Evolutionary conservation across 1,284 basidiomycete genomes (phyloP).

Genomic region (Sporisorium exsertum): DNA sequence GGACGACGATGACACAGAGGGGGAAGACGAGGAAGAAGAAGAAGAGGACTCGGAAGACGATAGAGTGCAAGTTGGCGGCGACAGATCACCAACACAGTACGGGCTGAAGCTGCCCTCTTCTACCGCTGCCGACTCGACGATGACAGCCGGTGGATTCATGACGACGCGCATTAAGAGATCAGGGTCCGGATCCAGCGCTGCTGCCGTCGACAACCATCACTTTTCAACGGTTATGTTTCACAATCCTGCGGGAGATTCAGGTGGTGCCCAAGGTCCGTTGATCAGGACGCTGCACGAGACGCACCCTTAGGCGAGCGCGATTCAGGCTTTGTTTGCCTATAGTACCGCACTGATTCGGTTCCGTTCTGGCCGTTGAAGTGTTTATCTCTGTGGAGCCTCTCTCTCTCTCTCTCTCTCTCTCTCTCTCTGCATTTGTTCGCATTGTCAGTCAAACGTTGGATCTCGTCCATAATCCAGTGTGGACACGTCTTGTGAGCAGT

Average conservation of each 20-base stretch:
- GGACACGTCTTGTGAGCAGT: too few relatives aligned
- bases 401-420: too few relatives aligned
- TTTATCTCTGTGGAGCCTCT: too few relatives aligned
- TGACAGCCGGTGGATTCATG: not conserved
- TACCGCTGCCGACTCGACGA: not conserved
- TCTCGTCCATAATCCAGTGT: too few relatives aligned
- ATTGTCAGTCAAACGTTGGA: too few relatives aligned
- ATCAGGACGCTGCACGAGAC: slow-evolving; percentile 13
- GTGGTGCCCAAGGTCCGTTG: not conserved
- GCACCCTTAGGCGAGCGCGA: not conserved
- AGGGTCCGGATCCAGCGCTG: not conserved
- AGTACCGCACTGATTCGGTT: too few relatives aligned
- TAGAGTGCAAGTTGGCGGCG: not conserved
- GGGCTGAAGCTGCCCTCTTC: not conserved
- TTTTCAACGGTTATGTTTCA: not conserved
- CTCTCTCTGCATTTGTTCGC: too few relatives aligned
- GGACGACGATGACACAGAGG: not conserved
- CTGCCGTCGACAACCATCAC: not conserved
- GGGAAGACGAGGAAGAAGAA: not conserved
- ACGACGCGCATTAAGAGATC: not conserved
- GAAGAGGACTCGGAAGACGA: too few relatives aligned
- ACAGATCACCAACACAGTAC: not conserved
- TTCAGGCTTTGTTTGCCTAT: too few relatives aligned
- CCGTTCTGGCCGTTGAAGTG: too few relatives aligned
- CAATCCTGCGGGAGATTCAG: not conserved